These are phyloP conservation scores for Nakazawaea wyomingensis DNA, from an alignment of 805 yeast genomes.

Conservation along the genomic window DNA sequence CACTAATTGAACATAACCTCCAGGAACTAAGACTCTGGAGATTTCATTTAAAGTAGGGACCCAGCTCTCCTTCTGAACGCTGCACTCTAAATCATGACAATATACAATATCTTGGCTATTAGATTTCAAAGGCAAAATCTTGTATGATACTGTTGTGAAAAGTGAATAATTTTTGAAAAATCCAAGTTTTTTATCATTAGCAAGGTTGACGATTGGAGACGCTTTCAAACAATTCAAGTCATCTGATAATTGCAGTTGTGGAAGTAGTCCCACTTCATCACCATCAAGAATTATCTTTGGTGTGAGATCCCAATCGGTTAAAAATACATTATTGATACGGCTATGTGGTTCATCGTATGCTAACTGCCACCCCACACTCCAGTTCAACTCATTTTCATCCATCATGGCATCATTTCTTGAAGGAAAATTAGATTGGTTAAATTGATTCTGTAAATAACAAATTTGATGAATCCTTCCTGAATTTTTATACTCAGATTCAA, in stretches of 20 bases:
- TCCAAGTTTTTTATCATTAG: neutral
- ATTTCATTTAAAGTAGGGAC: slow-evolving; percentile 21
- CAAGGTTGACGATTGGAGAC: neutral
- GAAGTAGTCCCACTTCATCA: neutral
- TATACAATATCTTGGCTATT: slow-evolving; percentile 23
- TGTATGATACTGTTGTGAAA: slow-evolving; percentile 23
- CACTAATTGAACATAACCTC: slow-evolving; percentile 25
- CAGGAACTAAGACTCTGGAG: slow-evolving; percentile 24
- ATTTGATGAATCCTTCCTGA: slow-evolving; percentile 1
- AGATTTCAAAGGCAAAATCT: slow-evolving; percentile 22
- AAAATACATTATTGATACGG: slow-evolving; percentile 7
- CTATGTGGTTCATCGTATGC: slow-evolving; percentile 7
- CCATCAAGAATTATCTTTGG: slow-evolving; percentile 6
- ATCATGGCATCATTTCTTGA: neutral
- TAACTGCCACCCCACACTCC: slow-evolving; percentile 9
- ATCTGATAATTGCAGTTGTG: neutral
- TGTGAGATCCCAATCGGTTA: neutral
- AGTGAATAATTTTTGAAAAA: slow-evolving; percentile 25
- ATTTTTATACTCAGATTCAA: neutral
- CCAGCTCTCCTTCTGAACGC: slow-evolving; percentile 18
- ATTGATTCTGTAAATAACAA: slow-evolving; percentile 9
- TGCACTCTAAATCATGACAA: slow-evolving; percentile 22
- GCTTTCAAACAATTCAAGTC: neutral
- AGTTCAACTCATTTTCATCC: slow-evolving; percentile 3
- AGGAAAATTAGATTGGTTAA: neutral